Evolutionary conservation across 352 stramenopile genomes (phyloP), one percentile per base, ranked within the genome.

Genomic region (Phytophthora sansomeana): DNA sequence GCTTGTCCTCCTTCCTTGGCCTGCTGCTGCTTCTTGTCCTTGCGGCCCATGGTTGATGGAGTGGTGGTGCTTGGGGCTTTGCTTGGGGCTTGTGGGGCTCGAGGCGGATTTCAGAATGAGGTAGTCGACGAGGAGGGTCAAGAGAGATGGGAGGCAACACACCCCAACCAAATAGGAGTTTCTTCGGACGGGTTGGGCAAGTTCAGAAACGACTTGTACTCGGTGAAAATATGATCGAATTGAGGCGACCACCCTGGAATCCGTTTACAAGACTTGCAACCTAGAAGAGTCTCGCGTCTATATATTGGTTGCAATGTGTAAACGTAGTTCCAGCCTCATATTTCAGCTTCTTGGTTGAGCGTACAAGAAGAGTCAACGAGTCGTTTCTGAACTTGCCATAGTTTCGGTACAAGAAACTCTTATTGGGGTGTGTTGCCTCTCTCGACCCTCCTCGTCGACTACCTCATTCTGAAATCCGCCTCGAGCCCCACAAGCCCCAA

Each of bases 1-100:
- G 47, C 47, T 55, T 42, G 6, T 51, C 21, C 10, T 65, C 46
- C 28, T 52, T n/a, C 46, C 46, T 53, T 53, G 16, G 26, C 6
- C 58, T 66, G 43, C 58, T 66, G 58, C 52, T 69, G 61, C 29
- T 49, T 57, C 46, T 62, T 75, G 52, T 75, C 69, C 57, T 75
- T 78, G 53, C 67, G 71, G 53, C 35, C 67, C 71, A 78, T 78
- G 16, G 19, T 68, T 28, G 19, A 30, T 59, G 24, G 28, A 4
- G 46, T 32, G 43, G 56, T 58, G 11, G 35, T 52, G 29, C 16
- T 38, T 36, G 46, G 35, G 16, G 39, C 42, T 73, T 68, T n/a
- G n/a, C n/a, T n/a, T n/a, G n/a, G n/a, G n/a, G n/a, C n/a, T n/a
- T n/a, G 46, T n/a, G 58, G 26, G 32, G 16, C 26, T 64, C 5